phyloP scores from a whole-genome alignment of 192 early-diverging fungal species.

The Backusella tuberculispora region DNA sequence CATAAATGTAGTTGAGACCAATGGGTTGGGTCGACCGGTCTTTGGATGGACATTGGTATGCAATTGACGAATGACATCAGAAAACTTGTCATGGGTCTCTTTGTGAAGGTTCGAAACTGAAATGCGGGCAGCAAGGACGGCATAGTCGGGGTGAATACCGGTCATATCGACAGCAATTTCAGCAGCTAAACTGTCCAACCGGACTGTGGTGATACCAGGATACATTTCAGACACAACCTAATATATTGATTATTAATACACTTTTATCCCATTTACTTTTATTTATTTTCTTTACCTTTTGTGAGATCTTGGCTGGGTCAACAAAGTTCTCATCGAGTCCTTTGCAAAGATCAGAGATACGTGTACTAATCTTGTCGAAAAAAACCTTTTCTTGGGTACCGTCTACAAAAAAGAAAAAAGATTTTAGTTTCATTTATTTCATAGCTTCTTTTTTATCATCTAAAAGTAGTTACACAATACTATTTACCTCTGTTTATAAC shows the following conservation, averaged over 20 bases:
- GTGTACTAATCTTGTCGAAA: slow-evolving; percentile 94
- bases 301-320: slow-evolving; percentile 85
- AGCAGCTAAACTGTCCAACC: slow-evolving; percentile 95
- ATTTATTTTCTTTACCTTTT: slow-evolving; percentile 70
- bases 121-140: slow-evolving; percentile 93
- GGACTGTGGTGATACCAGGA: slow-evolving; percentile 96
- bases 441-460: neutral
- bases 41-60: slow-evolving; percentile 88
- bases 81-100: slow-evolving; percentile 80
- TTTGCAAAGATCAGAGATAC: slow-evolving; percentile 93
- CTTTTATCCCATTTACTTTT: neutral
- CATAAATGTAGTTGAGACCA: slow-evolving; percentile 80
- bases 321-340: slow-evolving; percentile 92
- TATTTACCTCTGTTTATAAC: slow-evolving; percentile 47
- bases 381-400: slow-evolving; percentile 79
- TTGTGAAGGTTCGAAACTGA: slow-evolving; percentile 94
- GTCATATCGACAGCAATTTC: slow-evolving; percentile 90
- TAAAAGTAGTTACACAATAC: neutral
- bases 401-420: slow-evolving; percentile 46
- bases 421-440: neutral
- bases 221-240: slow-evolving; percentile 93
- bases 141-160: slow-evolving; percentile 94
- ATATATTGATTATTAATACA: neutral
- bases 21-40: slow-evolving; percentile 76
- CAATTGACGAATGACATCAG: slow-evolving; percentile 78